Evolutionary conservation across 2,329 filamentous ascomycete species (phyloP).

Genomic region (Apiospora saccharicola): DNA sequence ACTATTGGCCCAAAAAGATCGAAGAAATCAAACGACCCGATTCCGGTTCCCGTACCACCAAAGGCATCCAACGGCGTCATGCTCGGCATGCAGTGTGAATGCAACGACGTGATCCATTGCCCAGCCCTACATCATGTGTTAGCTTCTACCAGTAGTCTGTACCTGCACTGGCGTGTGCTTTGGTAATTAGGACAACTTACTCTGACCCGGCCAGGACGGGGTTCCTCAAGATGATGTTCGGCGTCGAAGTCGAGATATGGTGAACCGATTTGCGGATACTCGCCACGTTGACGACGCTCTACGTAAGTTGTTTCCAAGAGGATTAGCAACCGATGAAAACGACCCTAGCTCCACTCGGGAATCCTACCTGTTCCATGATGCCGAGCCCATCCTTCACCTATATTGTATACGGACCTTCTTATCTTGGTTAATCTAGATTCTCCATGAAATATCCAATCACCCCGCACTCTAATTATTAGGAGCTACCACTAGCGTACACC

Average conservation of each 20-base stretch:
- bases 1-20: constrained; percentile 8
- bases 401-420: too few relatives aligned
- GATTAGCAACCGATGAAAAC: not conserved
- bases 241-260: constrained; percentile 17
- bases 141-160: too few relatives aligned
- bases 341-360: not conserved
- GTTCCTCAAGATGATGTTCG: constrained; percentile 9
- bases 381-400: too few relatives aligned
- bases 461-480: too few relatives aligned
- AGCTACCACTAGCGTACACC: too few relatives aligned
- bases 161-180: too few relatives aligned
- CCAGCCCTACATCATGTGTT: too few relatives aligned
- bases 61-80: not conserved
- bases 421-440: too few relatives aligned
- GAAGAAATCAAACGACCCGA: constrained; percentile 18
- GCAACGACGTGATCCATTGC: constrained; percentile 14
- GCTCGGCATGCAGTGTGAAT: not conserved
- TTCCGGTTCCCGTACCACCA: constrained; percentile 4
- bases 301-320: too few relatives aligned
- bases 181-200: too few relatives aligned
- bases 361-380: constrained; percentile 18
- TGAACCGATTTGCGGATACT: constrained; percentile 16
- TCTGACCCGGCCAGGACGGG: not conserved
- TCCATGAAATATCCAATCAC: too few relatives aligned
- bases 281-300: constrained; percentile 15